Evolutionary conservation across 2,329 filamentous ascomycete genomes (phyloP), one percentile per base, ranked within the genome.

Genomic region (Botrytis sinoallii): DNA sequence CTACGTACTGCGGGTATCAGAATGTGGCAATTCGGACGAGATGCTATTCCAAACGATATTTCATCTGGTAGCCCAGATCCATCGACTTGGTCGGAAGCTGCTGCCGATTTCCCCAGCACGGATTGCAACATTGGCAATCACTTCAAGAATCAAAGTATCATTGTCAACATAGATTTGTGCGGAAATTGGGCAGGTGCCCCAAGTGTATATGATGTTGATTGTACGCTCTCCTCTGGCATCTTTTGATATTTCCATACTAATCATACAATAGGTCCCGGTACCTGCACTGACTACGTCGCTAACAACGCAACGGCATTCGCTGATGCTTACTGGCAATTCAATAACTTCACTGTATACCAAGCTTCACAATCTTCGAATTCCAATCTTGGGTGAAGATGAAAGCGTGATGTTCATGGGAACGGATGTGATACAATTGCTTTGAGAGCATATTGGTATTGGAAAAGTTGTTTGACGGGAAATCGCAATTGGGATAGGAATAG

Each of bases 91-190:
- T 83, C 84, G 4, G 83, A 79, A 16, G 85, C 86, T 0, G 83
- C 83, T 74, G 84, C 84, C 1, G 79, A 84, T 73, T 84, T 86
- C 70, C 87, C 87, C 32, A 85, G 84, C 71, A 87, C 85, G 72
- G 75, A 81, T 32, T 98, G 95, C 83, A 84, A 95, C 78, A 92
- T 97, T 75, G 84, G 89, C 73, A 79, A 83, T 1, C 87, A 91
- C 82, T 97, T 98, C 84, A 84, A 84, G 75, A 84, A 92, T 75
- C 88, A 97, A 85, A 88, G 91, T 79, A 90, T 98, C 77, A 89
- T 95, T 78, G 91, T 95, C 81, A 90, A 95, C 83, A 96, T 91
- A 4, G 92, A 92, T 48, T 92, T 97, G 81, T 98, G 95, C 83
- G 95, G 95, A 40, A 89, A 91, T 80, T 97, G 94, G 94, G 94